Evolutionary conservation across 2,329 filamentous ascomycete genomes (phyloP).

Genomic region (Cladophialophora psammophila): DNA sequence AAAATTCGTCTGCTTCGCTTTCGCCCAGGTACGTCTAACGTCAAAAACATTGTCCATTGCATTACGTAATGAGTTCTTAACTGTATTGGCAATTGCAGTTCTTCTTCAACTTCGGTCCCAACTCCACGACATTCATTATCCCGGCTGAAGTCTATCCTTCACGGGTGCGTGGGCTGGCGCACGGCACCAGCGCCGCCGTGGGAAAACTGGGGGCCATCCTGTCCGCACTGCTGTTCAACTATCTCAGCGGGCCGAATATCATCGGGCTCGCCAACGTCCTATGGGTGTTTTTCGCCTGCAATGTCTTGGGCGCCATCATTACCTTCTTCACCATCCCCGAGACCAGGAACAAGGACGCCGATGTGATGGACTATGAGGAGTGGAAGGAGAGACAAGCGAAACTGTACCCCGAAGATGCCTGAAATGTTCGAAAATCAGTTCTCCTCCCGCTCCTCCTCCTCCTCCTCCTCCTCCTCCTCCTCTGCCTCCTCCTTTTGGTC

Average conservation of each 20-base stretch:
- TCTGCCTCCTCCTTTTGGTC: too few species aligned
- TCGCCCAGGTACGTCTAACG: neutral
- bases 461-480: too few species aligned
- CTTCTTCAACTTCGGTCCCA: slow-evolving; percentile 68
- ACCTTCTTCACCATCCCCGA: neutral
- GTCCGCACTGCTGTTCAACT: neutral
- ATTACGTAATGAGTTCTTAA: neutral
- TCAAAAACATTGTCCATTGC: neutral
- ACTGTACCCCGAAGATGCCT: neutral
- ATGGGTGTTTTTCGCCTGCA: neutral
- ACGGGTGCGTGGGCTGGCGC: slow-evolving; percentile 64
- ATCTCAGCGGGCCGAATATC: neutral
- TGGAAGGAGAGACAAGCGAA: neutral
- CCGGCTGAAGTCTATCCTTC: slow-evolving; percentile 66
- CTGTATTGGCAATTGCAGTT: slow-evolving; percentile 43
- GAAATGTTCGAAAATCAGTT: neutral
- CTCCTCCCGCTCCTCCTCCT: too few species aligned
- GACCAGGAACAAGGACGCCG: neutral
- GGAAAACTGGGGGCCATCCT: slow-evolving; percentile 64
- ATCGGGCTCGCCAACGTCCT: neutral
- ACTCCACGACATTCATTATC: slow-evolving; percentile 65
- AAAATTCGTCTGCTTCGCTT: neutral
- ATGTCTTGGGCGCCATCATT: neutral
- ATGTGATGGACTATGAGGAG: neutral
- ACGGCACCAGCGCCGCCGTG: slow-evolving; percentile 64